Evolutionary conservation across 352 stramenopile species (phyloP), one percentile per base, ranked within the genome.

Genomic region (Globisporangium cederbergense): DNA sequence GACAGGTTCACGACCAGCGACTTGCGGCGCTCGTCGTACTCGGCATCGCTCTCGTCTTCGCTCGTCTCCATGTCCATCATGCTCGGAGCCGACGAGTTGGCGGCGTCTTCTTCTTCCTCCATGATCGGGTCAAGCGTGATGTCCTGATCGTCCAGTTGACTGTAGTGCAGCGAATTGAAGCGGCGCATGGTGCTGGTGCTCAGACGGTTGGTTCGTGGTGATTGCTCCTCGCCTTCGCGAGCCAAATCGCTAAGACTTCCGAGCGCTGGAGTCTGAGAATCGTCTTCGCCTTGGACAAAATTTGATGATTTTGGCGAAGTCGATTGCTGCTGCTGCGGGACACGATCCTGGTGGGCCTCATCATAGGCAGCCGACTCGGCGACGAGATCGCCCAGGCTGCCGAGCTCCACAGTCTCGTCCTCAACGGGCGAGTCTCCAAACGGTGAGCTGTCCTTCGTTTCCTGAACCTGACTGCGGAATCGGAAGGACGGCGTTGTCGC

Each of bases 1-100:
- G 78, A 83, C 30, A 94, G 51, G 49, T 94, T 96, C 25, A 94
- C 78, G 1, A 87, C 73, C 0, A 96, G 57, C 14, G 83, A 90
- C 53, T 86, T 75, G 0, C 80, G 73, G 10, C 70, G 73, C 22
- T 70, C 58, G 28, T 73, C 59, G 61, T 88, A 79, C 50, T 91
- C 83, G 3, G 64, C 66, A 52, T 93, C 83, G 30, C 77, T 89
- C 4, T 88, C 75, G 6, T 87, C 70, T 0, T 72, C 71, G 13
- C 74, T 78, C 11, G 70, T 85, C 10, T 86, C 84, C 20, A 93
- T 68, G n/a, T 83, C 91, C 77, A 95, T 92, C 65, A 75, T 73
- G 62, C 86, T 95, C n/a, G 83, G 78, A 13, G 65, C 73, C 18
- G 71, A 82, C 34, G 81, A 89, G 34, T 66, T 76, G 0, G 64